These are phyloP conservation scores for Backusella circina DNA, from an alignment of 192 early-diverging fungal species.

Conservation along the genomic window DNA sequence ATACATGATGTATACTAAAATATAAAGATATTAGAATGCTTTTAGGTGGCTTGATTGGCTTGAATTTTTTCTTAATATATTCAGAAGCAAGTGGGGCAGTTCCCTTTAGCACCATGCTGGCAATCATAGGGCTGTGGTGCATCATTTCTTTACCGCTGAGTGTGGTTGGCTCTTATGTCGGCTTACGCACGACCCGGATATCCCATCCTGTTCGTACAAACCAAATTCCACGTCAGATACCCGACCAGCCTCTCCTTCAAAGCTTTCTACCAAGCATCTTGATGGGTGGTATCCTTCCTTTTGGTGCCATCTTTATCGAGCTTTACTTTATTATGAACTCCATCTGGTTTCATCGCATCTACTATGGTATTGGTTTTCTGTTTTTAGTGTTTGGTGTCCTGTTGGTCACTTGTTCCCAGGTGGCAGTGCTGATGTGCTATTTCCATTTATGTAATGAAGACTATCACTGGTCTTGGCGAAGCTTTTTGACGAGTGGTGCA, in stretches of 20 bases:
- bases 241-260: constrained; percentile 79
- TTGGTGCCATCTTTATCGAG: constrained; percentile 94
- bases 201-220: constrained; percentile 82
- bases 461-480: constrained; percentile 86
- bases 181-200: constrained; percentile 61
- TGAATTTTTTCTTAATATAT: constrained; percentile 86
- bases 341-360: constrained; percentile 91
- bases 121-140: constrained; percentile 74
- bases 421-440: constrained; percentile 86
- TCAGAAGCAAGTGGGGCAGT: constrained; percentile 84
- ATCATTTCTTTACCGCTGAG: constrained; percentile 82
- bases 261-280: constrained; percentile 67
- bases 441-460: constrained; percentile 86
- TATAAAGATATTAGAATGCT: constrained; percentile 27
- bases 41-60: constrained; percentile 53
- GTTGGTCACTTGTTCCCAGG: constrained; percentile 78
- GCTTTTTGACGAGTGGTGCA: constrained; percentile 84
- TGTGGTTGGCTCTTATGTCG: constrained; percentile 69
- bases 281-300: constrained; percentile 85
- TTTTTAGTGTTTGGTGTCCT: constrained; percentile 86
- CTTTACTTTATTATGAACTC: constrained; percentile 94
- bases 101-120: constrained; percentile 82
- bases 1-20: background rate
- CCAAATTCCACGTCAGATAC: constrained; percentile 91
- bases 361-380: constrained; percentile 92